Conservation (phyloP, 139 green algal genomes). For the Chlorella ohadii region DNA sequence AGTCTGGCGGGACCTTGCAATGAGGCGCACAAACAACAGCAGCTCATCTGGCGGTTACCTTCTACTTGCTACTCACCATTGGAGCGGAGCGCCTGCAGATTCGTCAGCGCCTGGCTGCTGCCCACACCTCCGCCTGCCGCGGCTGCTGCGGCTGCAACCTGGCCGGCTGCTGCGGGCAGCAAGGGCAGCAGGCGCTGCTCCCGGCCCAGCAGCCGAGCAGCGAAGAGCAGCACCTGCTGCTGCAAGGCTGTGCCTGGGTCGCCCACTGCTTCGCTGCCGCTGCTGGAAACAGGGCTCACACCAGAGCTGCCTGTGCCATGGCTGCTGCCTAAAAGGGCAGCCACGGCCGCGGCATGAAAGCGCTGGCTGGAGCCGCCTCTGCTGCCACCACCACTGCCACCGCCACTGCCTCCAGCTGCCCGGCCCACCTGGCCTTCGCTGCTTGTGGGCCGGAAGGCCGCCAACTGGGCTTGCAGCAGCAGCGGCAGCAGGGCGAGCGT, state of each 20-base stretch:
- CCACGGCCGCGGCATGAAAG: too few species aligned
- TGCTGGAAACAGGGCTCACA: not conserved
- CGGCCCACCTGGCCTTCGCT: too few species aligned
- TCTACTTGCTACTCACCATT: not conserved
- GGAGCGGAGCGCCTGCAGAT: slow-evolving; percentile 14
- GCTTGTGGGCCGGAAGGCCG: not conserved
- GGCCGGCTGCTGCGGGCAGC: not conserved
- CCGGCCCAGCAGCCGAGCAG: slow-evolving; percentile 2
- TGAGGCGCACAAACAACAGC: too few species aligned
- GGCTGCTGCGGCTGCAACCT: not conserved
- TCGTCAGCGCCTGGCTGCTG: not conserved
- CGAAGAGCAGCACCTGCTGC: slow-evolving; percentile 29
- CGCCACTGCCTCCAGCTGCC: not conserved
- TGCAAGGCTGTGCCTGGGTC: slow-evolving; percentile 21
- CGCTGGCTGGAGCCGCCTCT: not conserved
- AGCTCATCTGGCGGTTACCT: not conserved
- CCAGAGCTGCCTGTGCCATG: too few species aligned
- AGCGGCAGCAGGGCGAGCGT: slow-evolving; percentile 4
- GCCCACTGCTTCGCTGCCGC: not conserved
- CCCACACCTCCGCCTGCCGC: not conserved
- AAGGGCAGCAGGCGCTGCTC: slow-evolving; percentile 16
- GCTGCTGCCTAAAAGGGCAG: too few species aligned
- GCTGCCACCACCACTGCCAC: too few species aligned
- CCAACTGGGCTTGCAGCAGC: slow-evolving; percentile 5
- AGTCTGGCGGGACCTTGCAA: not conserved